A percentile compares a stretch with the other conserved stretches of the same genome.
These are phyloP conservation scores for Trypanosomatidae sp. DNA, from an alignment of 208 protist species.

Conservation along the genomic window DNA sequence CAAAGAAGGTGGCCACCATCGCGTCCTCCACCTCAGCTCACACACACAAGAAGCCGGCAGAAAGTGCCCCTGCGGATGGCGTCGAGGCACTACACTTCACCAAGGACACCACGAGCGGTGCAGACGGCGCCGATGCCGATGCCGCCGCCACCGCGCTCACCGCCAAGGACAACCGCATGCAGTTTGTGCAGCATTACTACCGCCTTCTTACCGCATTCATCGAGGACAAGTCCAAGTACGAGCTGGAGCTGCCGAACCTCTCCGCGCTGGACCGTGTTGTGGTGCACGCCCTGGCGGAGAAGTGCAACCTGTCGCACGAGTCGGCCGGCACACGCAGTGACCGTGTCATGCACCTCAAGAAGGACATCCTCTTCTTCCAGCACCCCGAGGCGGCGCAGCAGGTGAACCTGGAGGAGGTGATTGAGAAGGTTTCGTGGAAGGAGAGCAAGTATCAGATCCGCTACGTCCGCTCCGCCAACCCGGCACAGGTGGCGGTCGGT, in stretches of 20 bases:
- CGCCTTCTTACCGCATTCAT: conserved; percentile 71
- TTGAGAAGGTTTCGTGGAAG: conserved; percentile 45
- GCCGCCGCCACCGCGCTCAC: conserved; percentile 36
- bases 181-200: conserved; percentile 77
- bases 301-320: conserved; percentile 85
- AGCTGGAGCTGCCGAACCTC: conserved; percentile 72
- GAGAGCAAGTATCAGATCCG: conserved; percentile 74
- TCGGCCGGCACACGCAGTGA: conserved; percentile 42
- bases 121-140: background rate
- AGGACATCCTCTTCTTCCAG: conserved; percentile 84
- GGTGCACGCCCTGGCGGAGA: conserved; percentile 80
- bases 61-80: conserved; percentile 33
- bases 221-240: conserved; percentile 69
- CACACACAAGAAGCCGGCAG: background rate
- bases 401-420: conserved; percentile 58
- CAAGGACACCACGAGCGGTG: conserved; percentile 3
- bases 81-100: conserved; percentile 22
- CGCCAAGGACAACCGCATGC: conserved; percentile 52
- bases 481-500: conserved; percentile 35
- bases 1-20: conserved; percentile 9
- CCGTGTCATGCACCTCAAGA: conserved; percentile 74
- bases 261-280: conserved; percentile 70
- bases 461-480: conserved; percentile 33
- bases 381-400: conserved; percentile 50
- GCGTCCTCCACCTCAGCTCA: background rate